Conservation (phyloP, 2,329 filamentous ascomycete species). For the Rachicladosporium sp. region DNA sequence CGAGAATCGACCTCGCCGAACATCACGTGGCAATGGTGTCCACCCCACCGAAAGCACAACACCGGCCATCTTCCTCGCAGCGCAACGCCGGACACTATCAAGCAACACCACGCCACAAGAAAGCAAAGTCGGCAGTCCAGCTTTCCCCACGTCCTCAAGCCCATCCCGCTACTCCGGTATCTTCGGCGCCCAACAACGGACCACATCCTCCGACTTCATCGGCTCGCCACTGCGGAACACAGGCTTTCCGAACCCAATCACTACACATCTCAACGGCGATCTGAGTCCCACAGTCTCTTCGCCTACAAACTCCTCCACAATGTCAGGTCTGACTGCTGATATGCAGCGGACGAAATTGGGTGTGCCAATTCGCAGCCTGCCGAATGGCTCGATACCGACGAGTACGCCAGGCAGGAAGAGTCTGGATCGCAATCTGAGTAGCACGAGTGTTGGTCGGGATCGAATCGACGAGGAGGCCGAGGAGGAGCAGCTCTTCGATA, state of each 20-base stretch:
- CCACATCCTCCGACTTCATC: conserved; percentile 43
- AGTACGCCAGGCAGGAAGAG: conserved; percentile 10
- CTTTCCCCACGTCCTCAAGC: conserved; percentile 29
- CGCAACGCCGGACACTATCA: conserved; percentile 29
- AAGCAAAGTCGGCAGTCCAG: conserved; percentile 37
- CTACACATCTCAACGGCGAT: conserved; percentile 11
- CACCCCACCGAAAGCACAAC: conserved; percentile 39
- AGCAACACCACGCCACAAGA: conserved; percentile 27
- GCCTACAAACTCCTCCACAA: conserved; percentile 44
- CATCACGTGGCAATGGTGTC: conserved; percentile 36
- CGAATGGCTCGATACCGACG: conserved; percentile 7
- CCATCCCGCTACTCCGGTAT: conserved; percentile 50
- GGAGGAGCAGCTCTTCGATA: conserved; percentile 19
- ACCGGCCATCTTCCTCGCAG: conserved; percentile 21
- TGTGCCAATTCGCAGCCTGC: conserved; percentile 7
- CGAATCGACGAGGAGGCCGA: conserved; percentile 18
- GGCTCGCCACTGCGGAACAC: conserved; percentile 53
- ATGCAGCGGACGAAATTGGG: conserved; percentile 26
- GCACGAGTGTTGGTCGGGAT: conserved; percentile 14
- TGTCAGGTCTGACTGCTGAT: conserved; percentile 50
- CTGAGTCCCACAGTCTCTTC: conserved; percentile 31
- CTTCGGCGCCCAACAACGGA: conserved; percentile 32
- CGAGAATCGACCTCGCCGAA: conserved; percentile 46
- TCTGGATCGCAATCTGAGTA: conserved; percentile 17
- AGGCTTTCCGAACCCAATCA: conserved; percentile 32